Conservation (phyloP, 2,329 filamentous ascomycete genomes). For the Talaromyces sp. region DNA sequence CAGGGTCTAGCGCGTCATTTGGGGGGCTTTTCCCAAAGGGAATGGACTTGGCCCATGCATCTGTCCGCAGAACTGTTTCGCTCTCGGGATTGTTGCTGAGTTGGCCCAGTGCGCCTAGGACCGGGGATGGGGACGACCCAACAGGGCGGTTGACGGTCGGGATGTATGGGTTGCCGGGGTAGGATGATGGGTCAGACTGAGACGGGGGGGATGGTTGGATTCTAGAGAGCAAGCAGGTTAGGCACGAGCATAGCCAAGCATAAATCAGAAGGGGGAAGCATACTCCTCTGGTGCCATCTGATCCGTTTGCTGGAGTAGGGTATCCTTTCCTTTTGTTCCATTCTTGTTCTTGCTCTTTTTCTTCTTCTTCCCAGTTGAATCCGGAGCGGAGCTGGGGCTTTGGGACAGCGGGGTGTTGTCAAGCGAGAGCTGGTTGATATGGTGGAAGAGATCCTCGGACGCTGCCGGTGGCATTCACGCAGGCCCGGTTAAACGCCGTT, state of each 20-base stretch:
- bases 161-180: constrained; percentile 20
- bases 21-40: constrained; percentile 43
- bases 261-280: constrained; percentile 12
- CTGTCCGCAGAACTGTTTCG: constrained; percentile 33
- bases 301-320: constrained; percentile 26
- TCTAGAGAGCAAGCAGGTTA: constrained; percentile 16
- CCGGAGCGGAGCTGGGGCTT: constrained; percentile 20
- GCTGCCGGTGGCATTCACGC: constrained; percentile 40
- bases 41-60: constrained; percentile 42
- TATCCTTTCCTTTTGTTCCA: constrained; percentile 32
- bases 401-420: constrained; percentile 24
- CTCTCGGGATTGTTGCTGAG: constrained; percentile 26
- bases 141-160: constrained; percentile 18
- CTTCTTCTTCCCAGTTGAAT: constrained; percentile 32
- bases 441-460: constrained; percentile 34
- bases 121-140: constrained; percentile 24
- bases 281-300: constrained; percentile 33
- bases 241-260: constrained; percentile 5
- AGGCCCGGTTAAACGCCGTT: constrained; percentile 5
- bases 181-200: constrained; percentile 26
- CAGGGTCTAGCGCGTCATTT: constrained; percentile 29
- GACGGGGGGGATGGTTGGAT: constrained; percentile 21
- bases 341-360: constrained; percentile 36
- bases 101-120: constrained; percentile 34
- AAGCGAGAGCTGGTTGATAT: constrained; percentile 30